A percentile compares a stretch with the other conserved stretches of the same genome.
phyloP scores from a whole-genome alignment of 306 rosid species.

The Castanea mollissima region DNA sequence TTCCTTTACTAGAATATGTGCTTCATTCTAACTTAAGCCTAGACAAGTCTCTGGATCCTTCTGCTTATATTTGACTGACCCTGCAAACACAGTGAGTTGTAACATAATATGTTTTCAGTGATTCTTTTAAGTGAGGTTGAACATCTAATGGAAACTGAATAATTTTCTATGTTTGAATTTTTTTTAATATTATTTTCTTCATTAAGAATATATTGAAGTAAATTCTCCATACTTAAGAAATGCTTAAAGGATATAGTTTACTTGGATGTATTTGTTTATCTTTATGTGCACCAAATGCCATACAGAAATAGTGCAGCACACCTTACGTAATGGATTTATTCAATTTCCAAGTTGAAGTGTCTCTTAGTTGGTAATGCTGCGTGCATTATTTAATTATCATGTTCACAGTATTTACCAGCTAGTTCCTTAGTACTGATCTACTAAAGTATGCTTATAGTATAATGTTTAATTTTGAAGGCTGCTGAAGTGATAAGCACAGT shows the following conservation, averaged over 20 bases:
- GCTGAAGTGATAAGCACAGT: conserved; percentile 55
- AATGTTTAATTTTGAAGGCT: conserved; percentile 41
- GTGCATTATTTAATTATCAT: background rate
- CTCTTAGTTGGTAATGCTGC: background rate
- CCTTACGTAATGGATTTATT: background rate
- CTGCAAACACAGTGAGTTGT: background rate
- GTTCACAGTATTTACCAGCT: background rate
- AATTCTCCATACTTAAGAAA: background rate
- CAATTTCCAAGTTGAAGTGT: background rate
- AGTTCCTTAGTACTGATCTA: background rate
- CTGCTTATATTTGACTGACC: background rate
- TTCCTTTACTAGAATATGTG: background rate
- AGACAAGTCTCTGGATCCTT: background rate
- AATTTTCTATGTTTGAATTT: background rate
- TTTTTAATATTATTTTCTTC: background rate
- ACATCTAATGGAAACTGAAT: background rate
- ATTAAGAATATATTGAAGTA: background rate
- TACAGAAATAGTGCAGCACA: background rate
- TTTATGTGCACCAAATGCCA: background rate
- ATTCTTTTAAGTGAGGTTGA: background rate
- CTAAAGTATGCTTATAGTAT: background rate
- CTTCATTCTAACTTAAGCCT: background rate
- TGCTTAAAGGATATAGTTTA: background rate
- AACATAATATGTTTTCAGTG: background rate
- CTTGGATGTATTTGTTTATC: background rate